Evolutionary conservation across 2,329 filamentous ascomycete species (phyloP).

Genomic region (Arthrocladium fulminans): DNA sequence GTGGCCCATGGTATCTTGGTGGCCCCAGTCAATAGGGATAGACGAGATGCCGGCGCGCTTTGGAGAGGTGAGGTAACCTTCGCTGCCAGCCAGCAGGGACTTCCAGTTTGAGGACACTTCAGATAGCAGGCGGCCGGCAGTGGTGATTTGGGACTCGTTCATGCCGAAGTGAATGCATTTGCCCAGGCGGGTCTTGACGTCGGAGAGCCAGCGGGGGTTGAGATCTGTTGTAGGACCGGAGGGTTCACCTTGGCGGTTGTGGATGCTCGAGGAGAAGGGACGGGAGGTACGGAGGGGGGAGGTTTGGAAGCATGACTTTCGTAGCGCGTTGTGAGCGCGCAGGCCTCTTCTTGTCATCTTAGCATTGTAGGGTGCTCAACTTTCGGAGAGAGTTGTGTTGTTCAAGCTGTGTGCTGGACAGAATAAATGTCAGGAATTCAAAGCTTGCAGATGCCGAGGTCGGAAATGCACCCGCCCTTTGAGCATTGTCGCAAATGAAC

Average conservation of each 20-base stretch:
- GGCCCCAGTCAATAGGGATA: slow-evolving; percentile 70
- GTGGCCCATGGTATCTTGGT: slow-evolving; percentile 55
- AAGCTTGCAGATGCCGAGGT: slow-evolving; percentile 1
- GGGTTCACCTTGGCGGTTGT: background rate
- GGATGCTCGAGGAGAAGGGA: background rate
- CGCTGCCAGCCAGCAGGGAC: slow-evolving; percentile 60
- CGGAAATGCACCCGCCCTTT: background rate
- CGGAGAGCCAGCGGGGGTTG: slow-evolving; percentile 59
- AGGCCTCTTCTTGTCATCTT: background rate
- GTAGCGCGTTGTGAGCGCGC: background rate
- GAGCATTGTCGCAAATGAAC: background rate
- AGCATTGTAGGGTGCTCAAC: background rate
- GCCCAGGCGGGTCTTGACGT: slow-evolving; percentile 58
- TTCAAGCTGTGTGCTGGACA: background rate
- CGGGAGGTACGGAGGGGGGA: background rate
- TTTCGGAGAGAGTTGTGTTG: background rate
- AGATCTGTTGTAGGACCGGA: slow-evolving; percentile 15
- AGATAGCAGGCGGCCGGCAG: slow-evolving; percentile 52
- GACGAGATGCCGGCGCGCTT: slow-evolving; percentile 54
- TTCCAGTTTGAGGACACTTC: slow-evolving; percentile 60
- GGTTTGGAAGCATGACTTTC: background rate
- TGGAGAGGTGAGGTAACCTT: slow-evolving; percentile 62
- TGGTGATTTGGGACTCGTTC: slow-evolving; percentile 45
- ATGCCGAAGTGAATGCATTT: slow-evolving; percentile 69
- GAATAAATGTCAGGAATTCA: background rate